phyloP scores from a whole-genome alignment of 495 filamentous ascomycete genomes.

The Poronia punctata region DNA sequence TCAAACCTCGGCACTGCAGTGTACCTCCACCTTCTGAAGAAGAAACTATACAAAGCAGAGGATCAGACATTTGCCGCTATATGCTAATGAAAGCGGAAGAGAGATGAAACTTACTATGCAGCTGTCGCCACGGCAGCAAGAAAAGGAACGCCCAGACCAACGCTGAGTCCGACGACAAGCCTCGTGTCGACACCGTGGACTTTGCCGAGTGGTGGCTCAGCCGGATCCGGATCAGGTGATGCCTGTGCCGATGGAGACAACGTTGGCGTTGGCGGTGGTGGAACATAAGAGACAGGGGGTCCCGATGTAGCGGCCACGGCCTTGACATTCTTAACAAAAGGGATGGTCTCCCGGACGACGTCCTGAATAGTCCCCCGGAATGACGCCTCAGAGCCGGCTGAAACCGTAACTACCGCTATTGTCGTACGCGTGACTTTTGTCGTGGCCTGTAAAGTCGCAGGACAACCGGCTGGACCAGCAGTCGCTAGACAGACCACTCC shows the following conservation, averaged over 20 bases:
- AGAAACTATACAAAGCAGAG: constrained; percentile 6
- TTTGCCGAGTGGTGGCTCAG: constrained; percentile 11
- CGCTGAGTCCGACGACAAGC: constrained; percentile 36
- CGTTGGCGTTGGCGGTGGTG: constrained; percentile 21
- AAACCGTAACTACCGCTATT: constrained; percentile 30
- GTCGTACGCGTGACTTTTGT: constrained; percentile 22
- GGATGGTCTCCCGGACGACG: constrained; percentile 24
- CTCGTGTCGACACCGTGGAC: constrained; percentile 25
- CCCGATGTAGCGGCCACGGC: constrained; percentile 30
- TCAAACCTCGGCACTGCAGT: constrained; percentile 6
- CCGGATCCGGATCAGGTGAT: not conserved
- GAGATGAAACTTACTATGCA: constrained; percentile 26
- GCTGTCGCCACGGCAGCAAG: constrained; percentile 25
- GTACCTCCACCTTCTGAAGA: constrained; percentile 13
- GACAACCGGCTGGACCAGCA: constrained; percentile 39
- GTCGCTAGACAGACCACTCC: constrained; percentile 30
- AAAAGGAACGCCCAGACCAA: constrained; percentile 37
- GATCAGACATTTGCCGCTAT: not conserved
- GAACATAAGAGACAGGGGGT: constrained; percentile 23
- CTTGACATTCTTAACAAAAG: constrained; percentile 34
- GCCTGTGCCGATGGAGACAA: constrained; percentile 14
- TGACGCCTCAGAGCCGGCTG: constrained; percentile 28
- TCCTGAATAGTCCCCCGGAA: constrained; percentile 28
- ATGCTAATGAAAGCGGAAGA: not conserved
- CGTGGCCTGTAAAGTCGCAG: constrained; percentile 37